Evolutionary conservation across 306 rosid genomes (phyloP), one percentile per base, ranked within the genome.

Genomic region (Sicyos baderoa): DNA sequence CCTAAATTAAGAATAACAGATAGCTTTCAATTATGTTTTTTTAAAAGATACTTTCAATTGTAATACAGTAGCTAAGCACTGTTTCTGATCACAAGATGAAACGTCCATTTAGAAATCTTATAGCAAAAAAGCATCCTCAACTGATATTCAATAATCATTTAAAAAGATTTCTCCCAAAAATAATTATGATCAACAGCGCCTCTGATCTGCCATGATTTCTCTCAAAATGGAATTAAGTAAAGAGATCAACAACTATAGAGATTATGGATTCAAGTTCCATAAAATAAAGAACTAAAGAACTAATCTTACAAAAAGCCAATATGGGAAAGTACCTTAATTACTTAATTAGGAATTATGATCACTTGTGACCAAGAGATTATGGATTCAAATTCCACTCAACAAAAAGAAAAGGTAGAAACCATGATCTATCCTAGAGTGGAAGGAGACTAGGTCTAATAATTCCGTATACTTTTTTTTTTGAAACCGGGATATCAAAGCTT

Each of bases 1-100:
- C 96, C 98, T 92, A 84, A 77, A 72, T 56, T 61, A 60, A 73
- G 54, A 68, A 76, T 16, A 72, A 23, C 44, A 7, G 42, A 44
- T 71, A 1, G 44, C 8, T 37, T 37, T 37, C 44, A 37, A 37
- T 37, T 37, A 37, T 37, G 9, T 37, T 0, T 25, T 25, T 25
- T 32, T 32, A 37, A 37, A 37, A 37, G 9, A 37, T 37, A 37
- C 18, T 19, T 69, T 64, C 73, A 76, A 25, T 37, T 22, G 25
- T 23, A 21, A 48, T 49, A 42, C 59, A 68, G 53, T 11, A 27
- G 16, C 68, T 67, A 29, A 69, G 13, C 75, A 40, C 27, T 54
- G 65, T 55, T 55, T 71, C 16, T 29, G 58, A 22, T 27, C 23
- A 16, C 18, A 50, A 52, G 73, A 27, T 40, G 45, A 29, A 48